Conservation (phyloP, 257 asterid genomes). For the Primulina eburnea region DNA sequence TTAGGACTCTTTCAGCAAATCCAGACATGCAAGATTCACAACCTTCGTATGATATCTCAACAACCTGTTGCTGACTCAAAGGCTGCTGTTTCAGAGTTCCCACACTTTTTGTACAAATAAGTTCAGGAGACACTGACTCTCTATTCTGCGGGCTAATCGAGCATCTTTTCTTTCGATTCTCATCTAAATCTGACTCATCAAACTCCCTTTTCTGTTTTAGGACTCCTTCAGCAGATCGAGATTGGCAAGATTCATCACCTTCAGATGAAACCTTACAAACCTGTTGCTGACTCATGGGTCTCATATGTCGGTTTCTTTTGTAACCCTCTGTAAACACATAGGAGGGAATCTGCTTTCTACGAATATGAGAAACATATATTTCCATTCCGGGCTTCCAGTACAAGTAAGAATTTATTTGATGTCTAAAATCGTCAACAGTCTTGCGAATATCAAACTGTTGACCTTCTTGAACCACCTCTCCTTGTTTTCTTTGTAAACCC, state of each 20-base stretch:
- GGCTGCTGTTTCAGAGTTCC: constrained; percentile 32
- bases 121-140: constrained; percentile 62
- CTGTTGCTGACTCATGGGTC: constrained; percentile 43
- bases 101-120: constrained; percentile 34
- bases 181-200: constrained; percentile 39
- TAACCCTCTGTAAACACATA: constrained; percentile 80
- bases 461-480: constrained; percentile 79
- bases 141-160: constrained; percentile 55
- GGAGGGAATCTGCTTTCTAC: constrained; percentile 84
- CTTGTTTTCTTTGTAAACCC: constrained; percentile 90
- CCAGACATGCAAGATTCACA: constrained; percentile 42
- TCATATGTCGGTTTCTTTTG: constrained; percentile 56
- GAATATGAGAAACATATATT: constrained; percentile 79
- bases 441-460: constrained; percentile 92
- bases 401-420: constrained; percentile 62
- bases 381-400: constrained; percentile 97
- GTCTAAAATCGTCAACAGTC: constrained; percentile 91
- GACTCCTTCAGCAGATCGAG: constrained; percentile 45
- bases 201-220: constrained; percentile 55
- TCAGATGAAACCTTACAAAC: constrained; percentile 37
- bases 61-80: constrained; percentile 30
- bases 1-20: constrained; percentile 43
- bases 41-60: constrained; percentile 35
- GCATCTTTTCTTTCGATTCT: constrained; percentile 51
- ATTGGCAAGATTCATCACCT: constrained; percentile 37